Conservation (phyloP, 176 grass and related monocot species). For the Cenchrus purpureus region DNA sequence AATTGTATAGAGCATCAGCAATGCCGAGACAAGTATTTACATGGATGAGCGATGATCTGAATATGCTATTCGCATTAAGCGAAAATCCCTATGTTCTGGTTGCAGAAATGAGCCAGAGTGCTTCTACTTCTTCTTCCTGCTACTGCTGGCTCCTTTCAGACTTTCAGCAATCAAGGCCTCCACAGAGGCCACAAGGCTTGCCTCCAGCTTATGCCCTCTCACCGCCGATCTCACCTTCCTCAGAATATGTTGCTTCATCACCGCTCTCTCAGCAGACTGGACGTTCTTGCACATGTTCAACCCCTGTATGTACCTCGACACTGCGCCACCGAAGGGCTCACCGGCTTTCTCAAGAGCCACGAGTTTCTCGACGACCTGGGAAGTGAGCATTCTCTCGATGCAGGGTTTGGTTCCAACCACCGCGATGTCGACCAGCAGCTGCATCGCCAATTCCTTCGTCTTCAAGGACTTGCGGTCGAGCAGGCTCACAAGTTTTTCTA, state of each 20-base stretch:
- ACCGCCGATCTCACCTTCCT: slow-evolving; percentile 61
- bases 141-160: slow-evolving; percentile 54
- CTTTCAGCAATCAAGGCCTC: slow-evolving; percentile 58
- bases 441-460: slow-evolving; percentile 59
- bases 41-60: not conserved
- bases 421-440: slow-evolving; percentile 65
- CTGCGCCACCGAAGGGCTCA: slow-evolving; percentile 50
- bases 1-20: not conserved
- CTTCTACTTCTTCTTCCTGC: slow-evolving; percentile 57
- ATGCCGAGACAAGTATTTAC: not conserved
- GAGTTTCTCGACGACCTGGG: slow-evolving; percentile 59
- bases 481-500: slow-evolving; percentile 59
- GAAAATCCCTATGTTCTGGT: not conserved
- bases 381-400: slow-evolving; percentile 68
- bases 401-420: slow-evolving; percentile 63
- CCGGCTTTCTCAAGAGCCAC: slow-evolving; percentile 63
- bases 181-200: slow-evolving; percentile 54
- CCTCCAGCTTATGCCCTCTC: slow-evolving; percentile 59
- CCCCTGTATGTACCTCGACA: slow-evolving; percentile 73
- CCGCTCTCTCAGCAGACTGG: slow-evolving; percentile 59
- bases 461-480: slow-evolving; percentile 64
- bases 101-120: not conserved
- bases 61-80: not conserved
- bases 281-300: slow-evolving; percentile 79
- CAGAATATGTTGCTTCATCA: slow-evolving; percentile 79